phyloP scores from a whole-genome alignment of 331 rosid genomes.

The Prunus yedoensis region DNA sequence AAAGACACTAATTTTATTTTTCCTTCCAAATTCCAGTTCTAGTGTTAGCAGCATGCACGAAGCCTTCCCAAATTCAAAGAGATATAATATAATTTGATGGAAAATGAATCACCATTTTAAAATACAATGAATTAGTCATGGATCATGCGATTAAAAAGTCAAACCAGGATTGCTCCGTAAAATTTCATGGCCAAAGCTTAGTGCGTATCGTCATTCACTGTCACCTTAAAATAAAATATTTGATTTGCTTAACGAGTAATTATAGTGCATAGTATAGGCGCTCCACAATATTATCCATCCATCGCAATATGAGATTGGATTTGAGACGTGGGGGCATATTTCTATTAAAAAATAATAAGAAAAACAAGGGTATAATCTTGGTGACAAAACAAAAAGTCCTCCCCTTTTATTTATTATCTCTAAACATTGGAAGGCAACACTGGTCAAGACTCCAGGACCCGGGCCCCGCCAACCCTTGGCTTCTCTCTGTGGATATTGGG shows the following conservation, averaged over 20 bases:
- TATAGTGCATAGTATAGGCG: background rate
- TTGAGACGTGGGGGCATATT: background rate
- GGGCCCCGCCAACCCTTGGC: background rate
- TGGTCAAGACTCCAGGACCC: background rate
- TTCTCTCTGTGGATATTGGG: background rate
- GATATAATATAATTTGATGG: background rate
- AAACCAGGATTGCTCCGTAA: slow-evolving; percentile 1
- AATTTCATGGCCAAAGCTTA: background rate
- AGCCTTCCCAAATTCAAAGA: background rate
- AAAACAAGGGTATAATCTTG: background rate
- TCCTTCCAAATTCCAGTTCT: background rate
- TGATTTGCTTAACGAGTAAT: no score
- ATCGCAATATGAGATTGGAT: background rate
- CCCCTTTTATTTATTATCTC: background rate
- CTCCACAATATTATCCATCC: background rate
- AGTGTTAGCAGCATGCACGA: background rate
- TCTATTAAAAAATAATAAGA: background rate
- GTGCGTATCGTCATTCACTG: no score
- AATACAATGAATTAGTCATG: background rate
- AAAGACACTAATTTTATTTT: background rate
- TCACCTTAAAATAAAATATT: no score
- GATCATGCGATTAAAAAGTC: background rate
- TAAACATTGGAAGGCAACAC: background rate
- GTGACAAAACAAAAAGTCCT: background rate
- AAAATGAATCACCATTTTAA: background rate